These are phyloP conservation scores for Candida glaebosa DNA, from an alignment of 805 yeast genomes.

Conservation along the genomic window DNA sequence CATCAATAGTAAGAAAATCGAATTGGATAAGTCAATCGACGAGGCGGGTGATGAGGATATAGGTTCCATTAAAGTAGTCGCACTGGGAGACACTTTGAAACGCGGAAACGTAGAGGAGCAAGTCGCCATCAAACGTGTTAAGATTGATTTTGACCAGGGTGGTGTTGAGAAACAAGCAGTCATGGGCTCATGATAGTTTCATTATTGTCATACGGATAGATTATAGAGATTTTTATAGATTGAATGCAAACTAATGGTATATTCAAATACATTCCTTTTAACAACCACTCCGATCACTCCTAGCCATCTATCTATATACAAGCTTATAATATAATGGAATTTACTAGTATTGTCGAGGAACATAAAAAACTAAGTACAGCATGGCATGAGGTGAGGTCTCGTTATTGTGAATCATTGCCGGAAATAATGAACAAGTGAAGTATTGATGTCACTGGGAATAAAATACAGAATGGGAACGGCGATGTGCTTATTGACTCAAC, in stretches of 20 bases:
- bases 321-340: constrained; percentile 2
- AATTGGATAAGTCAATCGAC: constrained; percentile 4
- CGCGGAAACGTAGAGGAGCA: constrained; percentile 1
- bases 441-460: not conserved
- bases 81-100: not conserved
- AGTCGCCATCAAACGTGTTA: not conserved
- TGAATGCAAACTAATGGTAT: too few relatives aligned
- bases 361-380: not conserved
- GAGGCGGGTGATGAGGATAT: constrained; percentile 3
- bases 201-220: too few relatives aligned
- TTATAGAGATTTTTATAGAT: too few relatives aligned
- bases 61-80: constrained; percentile 2
- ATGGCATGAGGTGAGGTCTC: not conserved
- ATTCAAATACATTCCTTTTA: too few relatives aligned
- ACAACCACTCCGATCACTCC: not conserved
- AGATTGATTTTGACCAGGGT: not conserved
- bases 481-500: constrained; percentile 9
- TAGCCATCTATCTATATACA: constrained; percentile 2
- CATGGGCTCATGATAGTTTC: not conserved
- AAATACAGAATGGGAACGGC: not conserved
- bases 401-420: too few relatives aligned
- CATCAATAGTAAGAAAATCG: constrained; percentile 5
- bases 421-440: not conserved
- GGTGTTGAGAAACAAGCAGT: not conserved
- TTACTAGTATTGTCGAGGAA: not conserved